Evolutionary conservation across 768 basidiomycete genomes (phyloP), one percentile per base, ranked within the genome.

Genomic region (Termitomyces sp.): DNA sequence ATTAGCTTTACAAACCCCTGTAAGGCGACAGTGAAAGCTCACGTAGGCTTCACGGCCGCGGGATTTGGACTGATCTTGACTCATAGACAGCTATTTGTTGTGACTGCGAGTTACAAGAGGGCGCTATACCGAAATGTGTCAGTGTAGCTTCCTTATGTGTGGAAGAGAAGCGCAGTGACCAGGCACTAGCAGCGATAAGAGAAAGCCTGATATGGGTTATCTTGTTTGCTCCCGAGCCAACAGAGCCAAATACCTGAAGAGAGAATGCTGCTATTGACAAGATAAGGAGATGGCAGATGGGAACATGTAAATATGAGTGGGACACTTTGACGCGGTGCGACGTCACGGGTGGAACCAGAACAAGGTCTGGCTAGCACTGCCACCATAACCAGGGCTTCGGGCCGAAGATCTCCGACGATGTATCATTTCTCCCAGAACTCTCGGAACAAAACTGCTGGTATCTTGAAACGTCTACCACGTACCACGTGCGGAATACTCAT

Each of bases 21-120:
- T 50, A 44, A 31, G 34, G 42, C 8, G 22, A 46, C 36, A 31
- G 34, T 16, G 22, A 42, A 26, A 29, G 76, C 84, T 66, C 62
- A 86, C 85, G 57, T 81, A 78, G n/a, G 71, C 70, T 0, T 85
- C 85, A 44, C 85, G 79, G 45, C 85, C 85, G 60, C 84, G 77
- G 24, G 84, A 85, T 28, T 74, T 60, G 42, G 85, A 86, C 52
- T 81, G 82, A 52, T 77, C 77, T 41, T 61, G 29, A 42, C 66
- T 54, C 71, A 72, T 72, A 44, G 20, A 16, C 5, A 16, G n/a
- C 34, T 36, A 26, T 9, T 28, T 36, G 39, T 46, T 46, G 39
- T 55, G 28, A 33, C 28, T 13, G 44, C 10, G 20, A 20, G 47
- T 28, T 39, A 29, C 4, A 53, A 42, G 22, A 36, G 31, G 57